Conservation (phyloP, 129 eudicot genomes). For the Scalesia atractyloides region DNA sequence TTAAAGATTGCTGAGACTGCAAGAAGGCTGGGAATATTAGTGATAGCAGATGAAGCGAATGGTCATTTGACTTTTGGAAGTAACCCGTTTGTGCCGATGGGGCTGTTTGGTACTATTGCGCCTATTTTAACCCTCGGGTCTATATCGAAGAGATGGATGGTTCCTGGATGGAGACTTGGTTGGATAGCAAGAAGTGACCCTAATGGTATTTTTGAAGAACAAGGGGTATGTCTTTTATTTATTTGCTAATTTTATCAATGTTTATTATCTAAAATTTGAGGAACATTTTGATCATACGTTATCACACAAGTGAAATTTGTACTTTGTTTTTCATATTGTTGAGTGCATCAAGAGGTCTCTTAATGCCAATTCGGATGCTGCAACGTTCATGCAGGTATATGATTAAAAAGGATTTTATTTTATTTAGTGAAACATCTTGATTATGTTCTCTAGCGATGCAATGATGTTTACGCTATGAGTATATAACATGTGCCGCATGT, state of each 20-base stretch:
- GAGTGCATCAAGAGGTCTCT: constrained; percentile 49
- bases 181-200: constrained; percentile 56
- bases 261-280: not conserved
- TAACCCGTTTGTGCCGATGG: constrained; percentile 53
- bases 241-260: not conserved
- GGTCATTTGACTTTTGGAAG: constrained; percentile 50
- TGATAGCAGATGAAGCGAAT: constrained; percentile 68
- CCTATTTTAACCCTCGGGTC: constrained; percentile 64
- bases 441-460: constrained; percentile 10
- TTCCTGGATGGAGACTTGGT: constrained; percentile 71
- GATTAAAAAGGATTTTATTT: not conserved
- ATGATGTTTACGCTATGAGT: not conserved
- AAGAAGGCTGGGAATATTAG: constrained; percentile 54
- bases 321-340: constrained; percentile 38
- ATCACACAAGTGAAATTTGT: not conserved
- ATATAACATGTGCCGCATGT: constrained; percentile 8
- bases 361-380: constrained; percentile 44
- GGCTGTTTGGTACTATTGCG: constrained; percentile 45
- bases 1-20: constrained; percentile 60
- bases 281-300: not conserved
- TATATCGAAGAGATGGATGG: constrained; percentile 61
- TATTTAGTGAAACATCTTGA: not conserved
- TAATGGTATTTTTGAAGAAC: constrained; percentile 42
- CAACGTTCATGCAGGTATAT: constrained; percentile 56
- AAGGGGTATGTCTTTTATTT: constrained; percentile 39